phyloP scores from a whole-genome alignment of 202 grass and related monocot genomes.

The Schoenoplectus triqueter region DNA sequence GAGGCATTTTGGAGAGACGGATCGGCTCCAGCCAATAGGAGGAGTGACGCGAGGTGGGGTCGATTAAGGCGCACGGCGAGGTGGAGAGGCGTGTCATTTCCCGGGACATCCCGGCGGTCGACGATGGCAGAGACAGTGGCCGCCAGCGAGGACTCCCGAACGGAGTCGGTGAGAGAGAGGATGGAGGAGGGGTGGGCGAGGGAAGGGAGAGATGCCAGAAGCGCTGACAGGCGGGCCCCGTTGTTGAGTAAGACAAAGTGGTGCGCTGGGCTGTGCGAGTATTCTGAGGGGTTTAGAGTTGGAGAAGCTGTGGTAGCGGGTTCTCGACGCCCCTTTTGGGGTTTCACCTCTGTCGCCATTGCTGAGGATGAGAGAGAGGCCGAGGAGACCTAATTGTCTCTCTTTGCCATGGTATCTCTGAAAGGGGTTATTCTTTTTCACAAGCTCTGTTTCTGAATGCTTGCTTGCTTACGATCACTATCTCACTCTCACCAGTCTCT shows the following conservation, averaged over 20 bases:
- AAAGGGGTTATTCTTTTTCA: too few relatives aligned
- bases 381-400: too few relatives aligned
- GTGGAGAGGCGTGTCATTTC: conserved; percentile 79
- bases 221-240: conserved; percentile 44
- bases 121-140: conserved; percentile 54
- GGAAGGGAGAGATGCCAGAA: conserved; percentile 60
- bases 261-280: conserved; percentile 71
- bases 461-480: too few relatives aligned
- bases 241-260: conserved; percentile 65
- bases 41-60: conserved; percentile 46
- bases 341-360: conserved; percentile 38
- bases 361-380: too few relatives aligned
- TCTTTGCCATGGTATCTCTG: too few relatives aligned
- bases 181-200: conserved; percentile 77
- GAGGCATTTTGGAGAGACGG: conserved; percentile 90
- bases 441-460: too few relatives aligned
- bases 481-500: too few relatives aligned
- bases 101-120: conserved; percentile 80
- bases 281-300: conserved; percentile 56
- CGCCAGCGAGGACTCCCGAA: conserved; percentile 57
- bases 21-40: conserved; percentile 68
- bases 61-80: conserved; percentile 75
- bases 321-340: background rate
- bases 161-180: conserved; percentile 59
- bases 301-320: conserved; percentile 39